phyloP scores from a whole-genome alignment of 306 rosid genomes.

The Ormosia semicastrata region DNA sequence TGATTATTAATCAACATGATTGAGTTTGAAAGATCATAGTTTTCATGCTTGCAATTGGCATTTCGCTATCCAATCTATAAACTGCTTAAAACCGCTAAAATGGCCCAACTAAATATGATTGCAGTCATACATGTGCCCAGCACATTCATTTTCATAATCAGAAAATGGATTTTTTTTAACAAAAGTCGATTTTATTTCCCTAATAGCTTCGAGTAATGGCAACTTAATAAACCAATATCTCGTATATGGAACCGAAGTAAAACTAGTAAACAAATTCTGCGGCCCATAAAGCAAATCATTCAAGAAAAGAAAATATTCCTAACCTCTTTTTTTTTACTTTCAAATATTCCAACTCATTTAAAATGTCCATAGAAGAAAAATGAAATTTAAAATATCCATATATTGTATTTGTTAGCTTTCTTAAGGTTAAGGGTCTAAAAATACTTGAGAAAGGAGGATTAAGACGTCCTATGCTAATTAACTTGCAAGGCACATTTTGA shows the following conservation, averaged over 20 bases:
- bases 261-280: neutral
- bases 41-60: conserved; percentile 9
- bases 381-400: neutral
- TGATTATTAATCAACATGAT: conserved; percentile 23
- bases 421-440: neutral
- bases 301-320: neutral
- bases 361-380: neutral
- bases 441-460: neutral
- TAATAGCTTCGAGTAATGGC: neutral
- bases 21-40: neutral
- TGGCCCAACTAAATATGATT: neutral
- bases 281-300: neutral
- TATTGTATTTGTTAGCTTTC: neutral
- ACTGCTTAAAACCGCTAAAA: neutral
- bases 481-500: neutral
- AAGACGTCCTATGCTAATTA: neutral
- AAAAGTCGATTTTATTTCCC: neutral
- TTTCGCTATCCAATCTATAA: conserved; percentile 4
- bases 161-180: neutral
- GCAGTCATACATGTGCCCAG: neutral
- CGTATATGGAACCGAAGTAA: neutral
- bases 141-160: neutral
- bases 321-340: neutral
- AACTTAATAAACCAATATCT: neutral
- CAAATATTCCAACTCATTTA: neutral